Conservation (phyloP, 495 filamentous ascomycete species). For the Astrocystis sublimbata region DNA sequence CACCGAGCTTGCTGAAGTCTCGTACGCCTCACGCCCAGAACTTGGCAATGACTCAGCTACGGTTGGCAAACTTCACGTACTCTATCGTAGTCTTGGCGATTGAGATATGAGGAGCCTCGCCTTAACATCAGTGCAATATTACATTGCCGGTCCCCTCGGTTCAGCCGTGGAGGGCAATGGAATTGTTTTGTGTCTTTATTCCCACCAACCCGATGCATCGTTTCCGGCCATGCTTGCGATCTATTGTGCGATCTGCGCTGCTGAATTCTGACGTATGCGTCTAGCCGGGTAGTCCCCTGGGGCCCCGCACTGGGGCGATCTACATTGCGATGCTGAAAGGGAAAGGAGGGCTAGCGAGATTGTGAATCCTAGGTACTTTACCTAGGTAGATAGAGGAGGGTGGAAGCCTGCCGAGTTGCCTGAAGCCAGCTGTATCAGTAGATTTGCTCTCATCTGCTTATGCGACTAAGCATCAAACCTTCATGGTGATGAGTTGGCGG, state of each 20-base stretch:
- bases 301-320: slow-evolving; percentile 10
- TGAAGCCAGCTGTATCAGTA: no score
- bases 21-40: not conserved
- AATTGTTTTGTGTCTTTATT: not conserved
- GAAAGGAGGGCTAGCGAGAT: slow-evolving; percentile 3
- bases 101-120: not conserved
- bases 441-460: no score
- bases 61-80: not conserved
- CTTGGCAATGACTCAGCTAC: slow-evolving; percentile 1
- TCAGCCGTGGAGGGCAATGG: no score
- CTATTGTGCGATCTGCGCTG: not conserved
- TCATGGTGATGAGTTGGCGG: not conserved
- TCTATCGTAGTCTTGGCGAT: not conserved
- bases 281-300: not conserved
- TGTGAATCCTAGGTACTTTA: no score
- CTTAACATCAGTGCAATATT: not conserved
- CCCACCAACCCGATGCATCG: not conserved
- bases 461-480: no score
- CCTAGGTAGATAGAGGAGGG: slow-evolving; percentile 4
- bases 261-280: not conserved
- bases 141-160: not conserved
- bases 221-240: not conserved
- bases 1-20: not conserved
- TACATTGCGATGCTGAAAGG: not conserved
- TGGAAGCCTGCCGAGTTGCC: no score